These are phyloP conservation scores for Talaromyces amestolkiae DNA, from an alignment of 2,329 filamentous ascomycete species.

Conservation along the genomic window DNA sequence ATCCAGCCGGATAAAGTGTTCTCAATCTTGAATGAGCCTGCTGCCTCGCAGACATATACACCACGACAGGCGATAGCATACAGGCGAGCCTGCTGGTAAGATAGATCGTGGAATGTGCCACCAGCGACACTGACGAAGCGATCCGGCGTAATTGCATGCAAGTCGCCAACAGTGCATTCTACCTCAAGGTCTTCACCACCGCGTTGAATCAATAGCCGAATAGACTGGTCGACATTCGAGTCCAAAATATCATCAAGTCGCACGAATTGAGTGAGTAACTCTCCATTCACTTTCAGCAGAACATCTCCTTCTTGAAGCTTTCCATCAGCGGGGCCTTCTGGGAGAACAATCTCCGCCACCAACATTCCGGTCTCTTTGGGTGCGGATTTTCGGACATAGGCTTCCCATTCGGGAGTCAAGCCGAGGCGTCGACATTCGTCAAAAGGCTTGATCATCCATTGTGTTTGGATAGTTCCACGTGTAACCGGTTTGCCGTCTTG, in stretches of 20 bases:
- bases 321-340: constrained; percentile 79
- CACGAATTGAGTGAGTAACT: constrained; percentile 90
- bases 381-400: constrained; percentile 74
- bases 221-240: constrained; percentile 73
- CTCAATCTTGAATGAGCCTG: constrained; percentile 92
- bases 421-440: constrained; percentile 92
- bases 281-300: constrained; percentile 85
- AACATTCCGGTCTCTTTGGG: constrained; percentile 96
- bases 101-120: constrained; percentile 91
- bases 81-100: constrained; percentile 94
- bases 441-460: constrained; percentile 95
- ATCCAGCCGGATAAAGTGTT: constrained; percentile 90
- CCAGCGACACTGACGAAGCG: constrained; percentile 93
- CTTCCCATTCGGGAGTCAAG: constrained; percentile 80
- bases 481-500: constrained; percentile 71
- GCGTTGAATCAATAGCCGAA: constrained; percentile 79
- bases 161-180: constrained; percentile 78
- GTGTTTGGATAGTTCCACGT: constrained; percentile 96
- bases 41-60: constrained; percentile 91
- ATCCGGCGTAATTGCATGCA: constrained; percentile 93
- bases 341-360: constrained; percentile 90
- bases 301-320: constrained; percentile 95
- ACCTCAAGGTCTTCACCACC: constrained; percentile 85
- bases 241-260: constrained; percentile 89
- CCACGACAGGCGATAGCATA: constrained; percentile 91